Evolutionary conservation across 257 asterid genomes (phyloP), one percentile per base, ranked within the genome.

Genomic region (Cordia subcordata): DNA sequence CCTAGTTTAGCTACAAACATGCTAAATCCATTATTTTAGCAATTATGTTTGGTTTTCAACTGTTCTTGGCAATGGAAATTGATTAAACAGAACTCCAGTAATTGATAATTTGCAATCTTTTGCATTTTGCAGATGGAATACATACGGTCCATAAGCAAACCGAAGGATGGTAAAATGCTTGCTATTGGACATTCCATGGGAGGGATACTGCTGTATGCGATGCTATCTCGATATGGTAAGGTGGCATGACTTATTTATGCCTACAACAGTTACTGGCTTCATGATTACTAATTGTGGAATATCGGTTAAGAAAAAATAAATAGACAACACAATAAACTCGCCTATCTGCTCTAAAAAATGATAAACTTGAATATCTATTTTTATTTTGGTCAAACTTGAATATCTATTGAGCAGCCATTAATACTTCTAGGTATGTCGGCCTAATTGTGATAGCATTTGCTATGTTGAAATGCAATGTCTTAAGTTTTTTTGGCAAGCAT

Each of bases 131-230:
- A 89, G 99, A 85, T 93, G 85, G 85, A 85, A 74, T 89, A 93
- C 72, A 76, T 93, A 75, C 83, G 75, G 78, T 70, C 80, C 63
- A 88, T 83, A 64, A 70, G 75, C 73, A 80, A 77, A 72, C 96
- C 97, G 14, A 72, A 75, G 71, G 97, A 93, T 79, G 99, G 95
- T 5, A 81, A 79, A 42, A 67, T 93, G 74, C 89, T 89, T 49
- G 94, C 97, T 47, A 79, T 89, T 66, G 99, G 99, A 66, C 97
- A 93, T 75, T 89, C 97, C 54, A 89, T 89, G 97, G 99, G 99
- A 58, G 99, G 99, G 45, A 93, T 93, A 64, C 71, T 93, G 74
- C 79, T 93, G 57, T 93, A 89, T 73, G 96, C 96, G 63, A 82
- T 82, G 96, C 72, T 85, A 55, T 86, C 97, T 16, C 81, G 81